Evolutionary conservation across 1,139 yeast species (phyloP), one percentile per base, ranked within the genome.

Genomic region (Geotrichum siamense): DNA sequence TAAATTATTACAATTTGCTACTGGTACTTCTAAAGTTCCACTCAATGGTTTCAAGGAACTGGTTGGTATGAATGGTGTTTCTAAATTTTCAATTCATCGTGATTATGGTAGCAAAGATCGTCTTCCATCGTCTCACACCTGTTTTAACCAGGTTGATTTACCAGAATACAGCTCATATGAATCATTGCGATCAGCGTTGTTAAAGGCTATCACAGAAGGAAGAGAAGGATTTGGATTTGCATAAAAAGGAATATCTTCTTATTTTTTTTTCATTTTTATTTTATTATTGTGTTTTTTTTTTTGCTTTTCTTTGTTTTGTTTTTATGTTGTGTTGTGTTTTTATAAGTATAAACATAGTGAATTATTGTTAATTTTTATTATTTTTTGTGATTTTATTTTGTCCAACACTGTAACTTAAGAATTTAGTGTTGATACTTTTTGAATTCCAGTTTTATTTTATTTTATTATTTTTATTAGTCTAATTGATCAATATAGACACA

Each of bases 11-110:
- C 99, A 93, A 60, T 93, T 91, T 70, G 93, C 94, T 1, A 93
- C 99, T 0, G 99, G 99, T 50, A 91, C 99, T 0, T 82, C 94
- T 47, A 89, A 91, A 64, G 98, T 93, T 6, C 98, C 99, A 21
- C 70, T 89, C 53, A 84, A 84, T 60, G 99, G 98, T 1, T 93
- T 93, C 61, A 82, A 84, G 56, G 94, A 82, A 55, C 71, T 93
- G 51, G 81, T 85, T 52, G 96, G 97, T 26, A 86, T 91, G 54
- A 78, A 80, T 59, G 96, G 96, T 2, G 72, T 80, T 2, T 79
- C 91, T 43, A 85, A 85, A 59, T 93, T 93, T 64, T 80, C 85
- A 51, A 84, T 93, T 50, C 96, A 87, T 59, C 74, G 94, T 48
- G 96, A 86, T 56, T 87, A 84, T 63, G 95, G 95, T 1, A 66